Conservation (phyloP, 2,329 filamentous ascomycete genomes). For the Fusarium sterilihyphosum region DNA sequence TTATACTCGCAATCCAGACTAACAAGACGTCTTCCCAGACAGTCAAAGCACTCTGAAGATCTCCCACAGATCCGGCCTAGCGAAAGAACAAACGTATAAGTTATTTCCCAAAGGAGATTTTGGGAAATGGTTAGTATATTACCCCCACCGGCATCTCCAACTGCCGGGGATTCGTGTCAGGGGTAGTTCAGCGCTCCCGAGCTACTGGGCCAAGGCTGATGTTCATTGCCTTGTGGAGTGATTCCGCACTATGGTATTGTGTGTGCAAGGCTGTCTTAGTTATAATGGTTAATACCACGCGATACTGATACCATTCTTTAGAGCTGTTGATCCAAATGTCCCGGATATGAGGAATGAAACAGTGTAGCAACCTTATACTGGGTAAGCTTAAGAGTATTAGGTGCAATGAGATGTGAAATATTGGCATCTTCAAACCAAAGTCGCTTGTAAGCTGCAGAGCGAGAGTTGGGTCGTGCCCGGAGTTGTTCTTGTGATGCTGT, state of each 20-base stretch:
- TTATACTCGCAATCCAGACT: slow-evolving; percentile 32
- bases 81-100: not conserved
- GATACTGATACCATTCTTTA: slow-evolving; percentile 22
- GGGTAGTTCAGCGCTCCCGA: not conserved
- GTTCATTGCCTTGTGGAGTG: not conserved
- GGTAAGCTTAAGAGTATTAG: not conserved
- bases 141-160: not conserved
- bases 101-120: not conserved
- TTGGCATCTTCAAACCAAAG: accelerated
- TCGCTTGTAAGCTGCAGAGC: not conserved
- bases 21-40: slow-evolving; percentile 24
- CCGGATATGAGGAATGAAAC: not conserved
- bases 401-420: accelerated
- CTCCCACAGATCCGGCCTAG: slow-evolving; percentile 6
- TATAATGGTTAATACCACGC: slow-evolving; percentile 1
- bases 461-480: accelerated
- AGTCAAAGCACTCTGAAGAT: slow-evolving; percentile 17
- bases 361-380: not conserved
- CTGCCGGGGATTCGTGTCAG: not conserved
- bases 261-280: not conserved
- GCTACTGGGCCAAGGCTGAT: slow-evolving; percentile 2
- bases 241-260: not conserved
- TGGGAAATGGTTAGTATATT: not conserved
- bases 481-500: not conserved
- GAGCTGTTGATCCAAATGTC: slow-evolving; percentile 23